Evolutionary conservation across 345 rosid genomes (phyloP).

Genomic region (Corchorus olitorius): DNA sequence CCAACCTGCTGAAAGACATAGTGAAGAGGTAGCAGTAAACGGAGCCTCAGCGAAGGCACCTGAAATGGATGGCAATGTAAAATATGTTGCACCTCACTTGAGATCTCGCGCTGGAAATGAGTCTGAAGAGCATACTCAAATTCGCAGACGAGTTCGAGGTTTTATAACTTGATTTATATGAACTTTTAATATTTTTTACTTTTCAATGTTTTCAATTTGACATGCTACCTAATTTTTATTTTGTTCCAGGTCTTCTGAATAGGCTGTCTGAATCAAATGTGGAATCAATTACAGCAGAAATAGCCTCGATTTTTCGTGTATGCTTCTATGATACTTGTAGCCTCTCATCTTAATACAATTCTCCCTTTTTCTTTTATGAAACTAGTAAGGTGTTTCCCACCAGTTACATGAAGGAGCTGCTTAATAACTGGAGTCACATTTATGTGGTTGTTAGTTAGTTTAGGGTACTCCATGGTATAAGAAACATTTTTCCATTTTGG

Average conservation of each 20-base stretch:
- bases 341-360: neutral
- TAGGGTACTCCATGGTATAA: neutral
- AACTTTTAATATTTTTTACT: neutral
- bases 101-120: conserved; percentile 56
- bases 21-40: conserved; percentile 28
- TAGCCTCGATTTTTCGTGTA: conserved; percentile 68
- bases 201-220: conserved; percentile 18
- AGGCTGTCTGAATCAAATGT: conserved; percentile 84
- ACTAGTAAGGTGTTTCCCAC: neutral
- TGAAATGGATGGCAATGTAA: conserved; percentile 35
- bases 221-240: conserved; percentile 19
- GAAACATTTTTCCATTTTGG: neutral
- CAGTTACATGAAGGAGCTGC: neutral
- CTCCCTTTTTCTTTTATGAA: neutral
- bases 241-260: conserved; percentile 76
- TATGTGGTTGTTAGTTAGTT: conserved; percentile 5
- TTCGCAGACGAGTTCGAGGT: conserved; percentile 79
- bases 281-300: conserved; percentile 81
- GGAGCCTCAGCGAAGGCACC: conserved; percentile 27
- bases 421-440: neutral
- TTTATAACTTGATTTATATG: conserved; percentile 30
- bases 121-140: conserved; percentile 65
- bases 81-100: conserved; percentile 79
- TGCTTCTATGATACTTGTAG: conserved; percentile 25
- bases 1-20: conserved; percentile 29